A percentile compares a stretch with the other conserved stretches of the same genome.
Evolutionary conservation across 306 rosid species (phyloP).

Genomic region (Gillenia trifoliata): DNA sequence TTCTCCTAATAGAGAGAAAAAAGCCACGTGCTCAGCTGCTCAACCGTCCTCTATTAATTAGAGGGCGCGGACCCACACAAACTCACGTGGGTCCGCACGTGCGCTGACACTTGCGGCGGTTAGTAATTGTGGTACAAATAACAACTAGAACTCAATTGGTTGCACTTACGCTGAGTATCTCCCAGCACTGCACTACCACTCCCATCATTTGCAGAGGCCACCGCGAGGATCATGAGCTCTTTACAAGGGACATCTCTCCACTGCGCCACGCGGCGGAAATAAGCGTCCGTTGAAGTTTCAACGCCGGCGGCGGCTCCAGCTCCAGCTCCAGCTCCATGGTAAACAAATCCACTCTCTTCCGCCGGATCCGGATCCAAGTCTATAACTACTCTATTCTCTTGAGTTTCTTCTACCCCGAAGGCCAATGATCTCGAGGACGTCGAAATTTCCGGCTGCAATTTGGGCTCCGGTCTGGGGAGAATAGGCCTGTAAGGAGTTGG

Average conservation of each 20-base stretch:
- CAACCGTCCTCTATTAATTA: not conserved
- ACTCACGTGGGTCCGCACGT: not conserved
- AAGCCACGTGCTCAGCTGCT: not conserved
- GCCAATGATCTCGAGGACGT: not conserved
- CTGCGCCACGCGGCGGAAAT: not conserved
- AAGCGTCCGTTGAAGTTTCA: not conserved
- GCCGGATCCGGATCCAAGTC: not conserved
- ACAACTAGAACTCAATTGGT: not conserved
- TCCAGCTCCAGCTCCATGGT: not conserved
- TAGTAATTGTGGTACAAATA: not conserved
- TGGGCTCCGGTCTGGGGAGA: not conserved
- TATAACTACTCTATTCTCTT: not conserved
- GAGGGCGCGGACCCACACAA: no score
- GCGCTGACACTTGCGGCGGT: rapidly evolving
- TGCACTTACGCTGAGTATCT: conserved; percentile 8
- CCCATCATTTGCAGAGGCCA: not conserved
- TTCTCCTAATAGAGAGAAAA: not conserved
- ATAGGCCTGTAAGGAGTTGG: conserved; percentile 13
- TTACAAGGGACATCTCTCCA: not conserved
- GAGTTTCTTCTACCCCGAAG: not conserved
- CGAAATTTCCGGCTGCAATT: not conserved
- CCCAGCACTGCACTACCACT: not conserved
- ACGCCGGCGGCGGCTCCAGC: not conserved
- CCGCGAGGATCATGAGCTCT: conserved; percentile 15
- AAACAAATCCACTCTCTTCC: not conserved